Evolutionary conservation across 2,329 filamentous ascomycete genomes (phyloP).

Genomic region (Zasmidium cellare): DNA sequence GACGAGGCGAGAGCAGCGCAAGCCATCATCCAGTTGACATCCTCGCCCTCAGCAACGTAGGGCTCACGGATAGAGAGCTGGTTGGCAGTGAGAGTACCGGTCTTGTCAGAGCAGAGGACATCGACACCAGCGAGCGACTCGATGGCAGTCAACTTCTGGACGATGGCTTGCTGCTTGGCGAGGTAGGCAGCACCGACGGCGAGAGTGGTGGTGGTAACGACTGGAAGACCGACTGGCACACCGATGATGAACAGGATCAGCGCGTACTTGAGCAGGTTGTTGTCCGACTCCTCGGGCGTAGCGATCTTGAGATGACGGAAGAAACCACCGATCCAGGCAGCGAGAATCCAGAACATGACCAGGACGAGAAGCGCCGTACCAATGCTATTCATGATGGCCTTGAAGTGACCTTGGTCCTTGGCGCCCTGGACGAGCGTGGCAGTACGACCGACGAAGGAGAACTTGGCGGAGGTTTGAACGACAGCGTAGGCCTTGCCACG

Average conservation of each 20-base stretch:
- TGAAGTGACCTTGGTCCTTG: conserved; percentile 76
- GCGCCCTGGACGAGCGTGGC: conserved; percentile 73
- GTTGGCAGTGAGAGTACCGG: conserved; percentile 73
- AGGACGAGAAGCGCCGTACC: conserved; percentile 72
- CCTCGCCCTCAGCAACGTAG: conserved; percentile 73
- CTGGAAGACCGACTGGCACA: conserved; percentile 77
- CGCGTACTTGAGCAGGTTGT: conserved; percentile 67
- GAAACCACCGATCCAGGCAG: conserved; percentile 77
- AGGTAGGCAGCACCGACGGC: conserved; percentile 77
- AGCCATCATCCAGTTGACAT: conserved; percentile 84
- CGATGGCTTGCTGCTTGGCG: conserved; percentile 75
- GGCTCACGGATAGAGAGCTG: conserved; percentile 76
- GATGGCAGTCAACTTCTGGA: conserved; percentile 77
- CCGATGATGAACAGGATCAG: conserved; percentile 73
- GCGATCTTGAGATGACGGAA: conserved; percentile 69
- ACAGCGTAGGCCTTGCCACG: conserved; percentile 74
- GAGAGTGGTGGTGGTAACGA: conserved; percentile 75
- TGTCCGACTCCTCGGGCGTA: conserved; percentile 56
- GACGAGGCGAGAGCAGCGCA: conserved; percentile 75
- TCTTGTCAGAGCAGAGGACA: conserved; percentile 80
- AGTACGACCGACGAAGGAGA: conserved; percentile 76
- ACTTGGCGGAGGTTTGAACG: conserved; percentile 65
- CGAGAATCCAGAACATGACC: conserved; percentile 75
- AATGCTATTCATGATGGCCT: conserved; percentile 81
- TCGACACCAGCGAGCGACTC: conserved; percentile 76